Evolutionary conservation across 805 yeast species (phyloP).

Genomic region (Nakazawaea ernobii): DNA sequence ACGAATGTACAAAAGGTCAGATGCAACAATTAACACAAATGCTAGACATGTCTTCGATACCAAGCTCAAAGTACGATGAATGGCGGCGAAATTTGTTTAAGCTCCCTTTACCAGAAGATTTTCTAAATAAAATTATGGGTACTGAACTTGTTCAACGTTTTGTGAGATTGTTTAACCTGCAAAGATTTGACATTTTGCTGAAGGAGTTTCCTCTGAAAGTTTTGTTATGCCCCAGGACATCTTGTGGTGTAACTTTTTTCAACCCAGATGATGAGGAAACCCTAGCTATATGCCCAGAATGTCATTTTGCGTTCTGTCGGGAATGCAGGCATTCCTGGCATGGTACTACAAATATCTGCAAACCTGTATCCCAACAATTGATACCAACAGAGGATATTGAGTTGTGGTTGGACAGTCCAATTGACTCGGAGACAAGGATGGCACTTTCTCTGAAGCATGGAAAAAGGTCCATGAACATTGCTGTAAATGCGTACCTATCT

Average conservation of each 20-base stretch:
- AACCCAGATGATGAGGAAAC: conserved; percentile 40
- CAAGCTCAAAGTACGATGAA: conserved; percentile 19
- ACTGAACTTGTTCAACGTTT: conserved; percentile 30
- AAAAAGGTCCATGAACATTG: conserved; percentile 30
- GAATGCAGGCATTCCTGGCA: conserved; percentile 59
- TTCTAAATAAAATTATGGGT: conserved; percentile 27
- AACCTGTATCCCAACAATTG: conserved; percentile 25
- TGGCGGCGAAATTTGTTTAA: conserved; percentile 34
- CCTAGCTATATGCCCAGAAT: conserved; percentile 42
- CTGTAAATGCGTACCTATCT: conserved; percentile 39
- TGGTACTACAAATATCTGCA: conserved; percentile 44
- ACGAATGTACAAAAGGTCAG: conserved; percentile 33
- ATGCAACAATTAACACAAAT: not conserved
- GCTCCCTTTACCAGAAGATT: conserved; percentile 30
- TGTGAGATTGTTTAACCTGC: conserved; percentile 28
- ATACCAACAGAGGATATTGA: conserved; percentile 33
- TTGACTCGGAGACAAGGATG: conserved; percentile 26
- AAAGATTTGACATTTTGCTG: conserved; percentile 37
- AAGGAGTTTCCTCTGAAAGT: conserved; percentile 42
- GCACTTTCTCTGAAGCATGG: conserved; percentile 36
- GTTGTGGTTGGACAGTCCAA: conserved; percentile 26
- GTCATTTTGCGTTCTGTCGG: conserved; percentile 50
- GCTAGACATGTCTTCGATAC: conserved; percentile 1
- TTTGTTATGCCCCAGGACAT: conserved; percentile 42
- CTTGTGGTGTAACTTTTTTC: conserved; percentile 41